These are phyloP conservation scores for Eucalyptus cloeziana DNA, from an alignment of 345 rosid species.

Conservation along the genomic window DNA sequence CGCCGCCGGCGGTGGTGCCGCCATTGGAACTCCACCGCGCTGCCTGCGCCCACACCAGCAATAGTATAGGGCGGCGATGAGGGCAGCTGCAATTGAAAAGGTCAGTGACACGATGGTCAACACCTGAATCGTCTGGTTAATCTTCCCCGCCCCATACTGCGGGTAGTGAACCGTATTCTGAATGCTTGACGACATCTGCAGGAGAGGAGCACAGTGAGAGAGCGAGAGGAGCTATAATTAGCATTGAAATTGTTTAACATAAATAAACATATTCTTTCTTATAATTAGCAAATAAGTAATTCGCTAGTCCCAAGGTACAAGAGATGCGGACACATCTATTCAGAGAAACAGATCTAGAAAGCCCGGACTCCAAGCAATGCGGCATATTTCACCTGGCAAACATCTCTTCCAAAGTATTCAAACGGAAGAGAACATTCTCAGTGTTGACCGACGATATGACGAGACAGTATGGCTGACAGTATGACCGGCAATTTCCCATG, in stretches of 20 bases:
- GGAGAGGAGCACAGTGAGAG: no score
- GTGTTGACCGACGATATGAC: not conserved
- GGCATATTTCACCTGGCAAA: not conserved
- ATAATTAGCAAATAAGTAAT: not conserved
- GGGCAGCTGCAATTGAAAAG: no score
- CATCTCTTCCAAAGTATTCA: not conserved
- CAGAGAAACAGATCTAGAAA: not conserved
- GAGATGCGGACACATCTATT: not conserved
- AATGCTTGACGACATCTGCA: no score
- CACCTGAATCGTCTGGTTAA: no score
- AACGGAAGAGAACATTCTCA: not conserved
- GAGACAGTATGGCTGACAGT: not conserved
- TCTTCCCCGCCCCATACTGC: fast-evolving
- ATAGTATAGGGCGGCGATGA: no score
- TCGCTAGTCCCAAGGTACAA: not conserved
- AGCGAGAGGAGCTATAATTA: no score
- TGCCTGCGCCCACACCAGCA: no score
- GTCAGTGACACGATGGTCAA: no score
- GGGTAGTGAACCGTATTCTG: fast-evolving
- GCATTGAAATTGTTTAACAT: no score
- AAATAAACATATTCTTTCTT: not conserved
- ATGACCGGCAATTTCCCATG: not conserved
- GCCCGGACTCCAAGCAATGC: not conserved
- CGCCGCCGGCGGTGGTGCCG: fast-evolving
- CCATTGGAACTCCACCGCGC: fast-evolving